phyloP scores from a whole-genome alignment of 257 asterid species.

The Verbena officinalis region DNA sequence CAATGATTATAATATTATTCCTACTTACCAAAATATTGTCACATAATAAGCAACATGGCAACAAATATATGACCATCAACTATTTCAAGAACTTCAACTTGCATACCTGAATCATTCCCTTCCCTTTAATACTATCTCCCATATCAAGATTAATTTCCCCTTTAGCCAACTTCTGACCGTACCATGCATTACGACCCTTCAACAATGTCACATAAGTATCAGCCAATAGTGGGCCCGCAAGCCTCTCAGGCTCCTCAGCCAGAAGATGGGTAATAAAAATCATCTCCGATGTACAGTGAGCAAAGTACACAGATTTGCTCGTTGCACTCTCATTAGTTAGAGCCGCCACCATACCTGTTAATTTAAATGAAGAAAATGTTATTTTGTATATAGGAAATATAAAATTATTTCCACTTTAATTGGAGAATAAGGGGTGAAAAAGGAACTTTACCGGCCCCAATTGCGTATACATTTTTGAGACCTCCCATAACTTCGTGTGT shows the following conservation, averaged over 20 bases:
- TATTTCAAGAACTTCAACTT: background rate
- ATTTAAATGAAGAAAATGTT: constrained; percentile 7
- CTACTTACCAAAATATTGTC: background rate
- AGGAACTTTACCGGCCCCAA: constrained; percentile 73
- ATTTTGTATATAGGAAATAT: too few relatives aligned
- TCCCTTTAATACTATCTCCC: constrained; percentile 98
- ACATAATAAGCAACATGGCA: background rate
- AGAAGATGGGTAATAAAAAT: constrained; percentile 94
- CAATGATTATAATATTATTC: background rate
- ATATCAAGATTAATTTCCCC: constrained; percentile 85
- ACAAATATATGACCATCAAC: background rate
- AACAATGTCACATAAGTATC: constrained; percentile 90
- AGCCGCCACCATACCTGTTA: constrained; percentile 91
- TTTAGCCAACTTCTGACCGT: constrained; percentile 90
- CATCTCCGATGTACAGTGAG: constrained; percentile 97
- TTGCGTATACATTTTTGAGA: constrained; percentile 83
- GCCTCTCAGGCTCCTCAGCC: constrained; percentile 95
- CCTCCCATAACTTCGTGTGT: constrained; percentile 98
- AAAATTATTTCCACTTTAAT: background rate
- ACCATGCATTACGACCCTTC: constrained; percentile 98
- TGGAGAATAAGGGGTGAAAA: constrained; percentile 11
- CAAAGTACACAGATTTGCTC: constrained; percentile 96
- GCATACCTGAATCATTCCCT: constrained; percentile 95
- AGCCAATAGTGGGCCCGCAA: constrained; percentile 92
- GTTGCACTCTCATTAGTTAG: constrained; percentile 99